Base-by-base conservation (phyloP, 306 rosid species). In the Crataegus laevigata region DNA sequence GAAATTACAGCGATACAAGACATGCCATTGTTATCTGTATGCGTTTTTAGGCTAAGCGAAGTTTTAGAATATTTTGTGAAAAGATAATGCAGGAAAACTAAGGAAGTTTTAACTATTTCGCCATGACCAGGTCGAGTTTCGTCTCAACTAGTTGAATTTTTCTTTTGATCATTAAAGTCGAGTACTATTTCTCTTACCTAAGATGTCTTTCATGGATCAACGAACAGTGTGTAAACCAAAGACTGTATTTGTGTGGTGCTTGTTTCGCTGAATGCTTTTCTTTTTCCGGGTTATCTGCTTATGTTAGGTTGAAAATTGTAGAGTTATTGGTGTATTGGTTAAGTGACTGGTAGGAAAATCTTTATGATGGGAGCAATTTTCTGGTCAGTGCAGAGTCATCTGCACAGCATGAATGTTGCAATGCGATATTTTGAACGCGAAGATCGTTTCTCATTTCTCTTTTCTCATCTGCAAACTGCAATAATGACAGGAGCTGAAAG, bases 401-500 rank as follows among this genome's bases (percentile, higher is more conserved):
- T 36, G 43, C 64, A 66, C 76, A 52, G 11, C 68, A 29, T 71
- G 71, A 72, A 7, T 69, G 67, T 75, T 69, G 76, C 72, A 21
- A 72, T 36, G 42, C 69, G 24, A 4, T 47, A 9, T 47, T 18
- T 60, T 60, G 34, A 60, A 60, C 18, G 30, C 8, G 8, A 5
- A 25, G 65, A 38, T 64, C 34, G 0, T 18, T 17, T 29, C 12
- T 64, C 34, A 0, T 18, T 17, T 29, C 12, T 14, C 22, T 5
- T 32, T 30, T 73, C 21, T 18, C 42, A 5, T 58, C 57, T 40
- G 24, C 19, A 19, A 21, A 36, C 61, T 69, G 36, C 21, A 77
- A 59, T 59, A 15, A 70, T 80, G 72, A 65, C 85, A 94, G 99
- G 93, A 82, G 81, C 84, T 94, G 87, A 91, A 94, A 80, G 89